Evolutionary conservation across 345 rosid species (phyloP), one percentile per base, ranked within the genome.

Genomic region (Balakata baccata): DNA sequence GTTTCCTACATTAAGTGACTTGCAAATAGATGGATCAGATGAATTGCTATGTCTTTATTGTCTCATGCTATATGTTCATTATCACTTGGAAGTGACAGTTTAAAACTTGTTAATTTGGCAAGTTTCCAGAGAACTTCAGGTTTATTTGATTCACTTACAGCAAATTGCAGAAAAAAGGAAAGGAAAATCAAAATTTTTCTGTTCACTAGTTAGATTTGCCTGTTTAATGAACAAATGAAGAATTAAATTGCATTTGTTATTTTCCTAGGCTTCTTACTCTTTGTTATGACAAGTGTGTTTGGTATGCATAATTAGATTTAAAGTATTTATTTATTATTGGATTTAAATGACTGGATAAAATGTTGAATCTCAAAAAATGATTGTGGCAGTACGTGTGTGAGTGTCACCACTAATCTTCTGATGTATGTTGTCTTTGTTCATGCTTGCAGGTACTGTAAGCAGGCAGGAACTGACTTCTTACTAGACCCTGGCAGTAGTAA

Each of bases 391-490:
- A 11, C 53, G 11, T 16, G 47, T 25, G n/a, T 20, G 11, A 8
- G 47, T 25, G n/a, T 20, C 16, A 58, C 25, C 41, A 38, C 14
- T 7, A 20, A 20, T 23, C 38, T 43, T 17, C 41, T 74, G 65
- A 75, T 45, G 23, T 52, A 6, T 49, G 3, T 7, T 53, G 4
- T 39, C 20, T 52, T 25, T 20, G 7, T 51, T 41, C 43, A 22
- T 75, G 61, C 16, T 66, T 41, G 71, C 71, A 81, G 84, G 84
- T 77, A 61, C 78, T 61, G 37, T 54, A 41, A 37, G 68, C 52
- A 64, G 58, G 78, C 62, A 54, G 74, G 70, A 67, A 76, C 77
- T 70, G 81, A 80, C 75, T 73, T 68, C 75, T 67, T 50, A n/a
- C 39, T 66, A 63, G 78, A 61, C 51, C 41, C 62, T 25, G 41